Conservation (phyloP, 2,329 filamentous ascomycete species). For the Phialocephala sp. region DNA sequence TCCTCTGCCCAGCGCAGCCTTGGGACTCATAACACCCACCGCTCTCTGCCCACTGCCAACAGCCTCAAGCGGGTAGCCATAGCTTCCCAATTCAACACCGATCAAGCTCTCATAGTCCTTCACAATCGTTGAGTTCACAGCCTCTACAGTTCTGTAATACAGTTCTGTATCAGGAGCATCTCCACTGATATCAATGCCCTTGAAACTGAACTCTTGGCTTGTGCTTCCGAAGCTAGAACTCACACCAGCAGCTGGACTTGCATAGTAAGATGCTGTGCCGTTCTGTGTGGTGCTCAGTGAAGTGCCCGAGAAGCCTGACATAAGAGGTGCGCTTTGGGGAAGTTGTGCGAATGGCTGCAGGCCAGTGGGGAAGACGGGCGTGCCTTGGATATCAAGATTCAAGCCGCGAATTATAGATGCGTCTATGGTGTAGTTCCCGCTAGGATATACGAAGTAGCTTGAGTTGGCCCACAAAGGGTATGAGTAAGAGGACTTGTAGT, state of each 20-base stretch:
- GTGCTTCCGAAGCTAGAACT: constrained; percentile 60
- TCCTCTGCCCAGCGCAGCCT: constrained; percentile 45
- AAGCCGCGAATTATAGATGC: constrained; percentile 57
- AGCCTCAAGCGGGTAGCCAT: constrained; percentile 16
- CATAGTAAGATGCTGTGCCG: constrained; percentile 62
- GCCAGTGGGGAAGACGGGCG: constrained; percentile 62
- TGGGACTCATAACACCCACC: constrained; percentile 39
- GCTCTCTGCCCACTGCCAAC: constrained; percentile 24
- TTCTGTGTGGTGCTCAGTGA: constrained; percentile 58
- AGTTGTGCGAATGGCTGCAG: constrained; percentile 59
- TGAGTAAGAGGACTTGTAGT: constrained; percentile 50
- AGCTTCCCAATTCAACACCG: constrained; percentile 33
- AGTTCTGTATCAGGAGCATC: constrained; percentile 33
- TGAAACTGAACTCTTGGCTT: constrained; percentile 61
- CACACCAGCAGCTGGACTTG: constrained; percentile 51
- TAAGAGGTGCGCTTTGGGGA: constrained; percentile 32
- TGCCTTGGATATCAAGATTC: constrained; percentile 50
- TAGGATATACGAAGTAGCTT: constrained; percentile 50
- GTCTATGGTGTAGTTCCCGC: constrained; percentile 54
- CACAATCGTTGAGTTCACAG: constrained; percentile 59
- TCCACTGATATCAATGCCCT: constrained; percentile 45
- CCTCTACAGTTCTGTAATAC: constrained; percentile 62
- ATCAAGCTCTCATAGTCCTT: constrained; percentile 52
- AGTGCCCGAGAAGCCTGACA: constrained; percentile 45
- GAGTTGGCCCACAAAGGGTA: constrained; percentile 68